Base-by-base conservation (phyloP, 2,329 filamentous ascomycete species). In the Myriosclerotinia scirpicola region DNA sequence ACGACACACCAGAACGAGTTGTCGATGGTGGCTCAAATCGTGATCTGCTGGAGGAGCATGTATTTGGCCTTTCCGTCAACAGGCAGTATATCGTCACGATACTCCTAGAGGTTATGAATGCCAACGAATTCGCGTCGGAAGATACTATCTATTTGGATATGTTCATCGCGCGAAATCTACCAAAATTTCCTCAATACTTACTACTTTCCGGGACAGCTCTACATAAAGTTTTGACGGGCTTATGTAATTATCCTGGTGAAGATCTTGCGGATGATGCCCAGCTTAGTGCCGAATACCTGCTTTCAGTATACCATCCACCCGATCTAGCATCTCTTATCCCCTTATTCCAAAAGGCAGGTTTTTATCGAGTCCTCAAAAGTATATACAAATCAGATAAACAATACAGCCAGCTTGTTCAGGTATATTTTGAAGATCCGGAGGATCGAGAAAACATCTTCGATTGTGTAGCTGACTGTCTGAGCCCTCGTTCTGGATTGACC, bases 111-210 rank as follows among this genome's bases (percentile, higher is more conserved):
- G 89, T 97, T 38, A 96, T 99, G 92, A 90, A 88, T 60, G 80
- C 87, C 0, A 81, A 84, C 5, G 87, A 91, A 56, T 98, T 97
- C 77, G 85, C 87, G 0, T 79, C 88, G 0, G 87, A 90, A 68
- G 93, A 98, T 75, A 93, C 91, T 15, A 91, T 99, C 66, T 99
- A 97, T 77, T 85, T 99, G 54, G 93, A 99, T 78, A 99, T 99
- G 93, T 99, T 99, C 75, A 90, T 99, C 75, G 94, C 95, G 22
- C 88, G 95, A 66, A 99, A 97, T 76, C 80, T 99, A 60, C 92
- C 96, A 4, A 99, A 99, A 77, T 99, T 97, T 75, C 93, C 93
- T 0, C 94, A 98, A 76, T 97, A 97, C 74, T 88, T 99, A 61
- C 85, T 98, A 14, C 86, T 99, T 56, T 91, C 94, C 0, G 95